Base-by-base conservation (phyloP, 228 moss, liverwort and hornwort genomes). In the Sphagnum fallax region DNA sequence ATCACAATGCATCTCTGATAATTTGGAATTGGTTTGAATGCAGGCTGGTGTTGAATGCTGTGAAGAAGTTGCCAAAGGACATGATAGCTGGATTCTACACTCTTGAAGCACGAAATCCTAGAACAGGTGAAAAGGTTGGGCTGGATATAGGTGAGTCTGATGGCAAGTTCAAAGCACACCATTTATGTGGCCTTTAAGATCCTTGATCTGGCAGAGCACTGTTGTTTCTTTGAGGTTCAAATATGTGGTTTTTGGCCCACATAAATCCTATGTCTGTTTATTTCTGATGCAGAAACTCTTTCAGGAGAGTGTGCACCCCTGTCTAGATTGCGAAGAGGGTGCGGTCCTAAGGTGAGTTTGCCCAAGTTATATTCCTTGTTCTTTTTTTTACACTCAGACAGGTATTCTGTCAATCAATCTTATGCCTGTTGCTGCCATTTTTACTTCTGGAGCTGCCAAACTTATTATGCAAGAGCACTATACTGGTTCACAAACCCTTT, bases 71-170 rank as follows among this genome's bases (percentile, higher is more conserved):
- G 66, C 93, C 93, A 0, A 65, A 79, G 72, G 90, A 90, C 15
- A 78, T 80, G 1, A 87, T 93, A 16, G 86, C 81, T 47, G 93
- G 93, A 47, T 93, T 93, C 15, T 85, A 90, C 65, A 93, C 93
- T 4, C 64, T 88, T 67, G 93, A 93, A 67, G 90, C 93, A 59
- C 88, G 87, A 5, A 93, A 90, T 80, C 88, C 88, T 0, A 90
- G 83, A 76, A 90, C 93, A 0, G 87, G 88, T 69, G 93, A 93
- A 76, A 93, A 87, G 78, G 80, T 93, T 73, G 93, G 93, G 70
- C 76, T 90, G 52, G 93, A 93, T 69, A 81, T 93, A 62, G 79
- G 83, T 83, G 63, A 69, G 66, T 70, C 60, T 32, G 32, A 32
- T 32, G 32, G 32, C 32, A 32, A 32, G 32, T 32, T 32, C 32